Evolutionary conservation across 306 rosid species (phyloP).

Genomic region (Vigna radiata): DNA sequence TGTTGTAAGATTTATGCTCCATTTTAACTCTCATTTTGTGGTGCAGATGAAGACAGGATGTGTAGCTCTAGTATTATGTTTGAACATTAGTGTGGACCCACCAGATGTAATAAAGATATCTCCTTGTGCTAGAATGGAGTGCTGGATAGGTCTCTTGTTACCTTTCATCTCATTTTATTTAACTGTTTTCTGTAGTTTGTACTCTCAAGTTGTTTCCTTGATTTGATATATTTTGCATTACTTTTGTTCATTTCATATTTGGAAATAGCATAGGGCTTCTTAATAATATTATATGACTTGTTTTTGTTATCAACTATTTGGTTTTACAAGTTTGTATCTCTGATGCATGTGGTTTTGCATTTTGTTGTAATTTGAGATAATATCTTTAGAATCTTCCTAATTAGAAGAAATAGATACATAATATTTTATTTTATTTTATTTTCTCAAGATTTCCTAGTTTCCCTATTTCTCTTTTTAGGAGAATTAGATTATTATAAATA

Average conservation of each 20-base stretch:
- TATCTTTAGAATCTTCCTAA: too few species aligned
- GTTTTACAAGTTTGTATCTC: slow-evolving; percentile 30
- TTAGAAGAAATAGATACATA: too few species aligned
- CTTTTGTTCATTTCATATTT: slow-evolving; percentile 24
- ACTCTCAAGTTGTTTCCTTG: slow-evolving; percentile 6
- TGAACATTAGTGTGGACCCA: slow-evolving; percentile 96
- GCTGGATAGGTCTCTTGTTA: slow-evolving; percentile 96
- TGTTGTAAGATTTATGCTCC: slow-evolving; percentile 39
- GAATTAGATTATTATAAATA: too few species aligned
- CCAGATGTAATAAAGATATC: slow-evolving; percentile 99
- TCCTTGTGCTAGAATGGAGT: slow-evolving; percentile 99
- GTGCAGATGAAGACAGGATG: slow-evolving; percentile 99
- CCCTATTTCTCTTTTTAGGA: too few species aligned
- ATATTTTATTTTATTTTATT: too few species aligned
- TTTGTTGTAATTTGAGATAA: too few species aligned
- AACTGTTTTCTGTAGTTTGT: slow-evolving; percentile 28
- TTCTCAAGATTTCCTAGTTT: too few species aligned
- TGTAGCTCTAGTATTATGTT: slow-evolving; percentile 96
- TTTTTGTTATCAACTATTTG: slow-evolving; percentile 21
- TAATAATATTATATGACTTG: neutral
- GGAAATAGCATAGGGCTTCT: slow-evolving; percentile 22
- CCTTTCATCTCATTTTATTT: slow-evolving; percentile 43
- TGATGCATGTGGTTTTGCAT: slow-evolving; percentile 4
- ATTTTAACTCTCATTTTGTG: slow-evolving; percentile 57
- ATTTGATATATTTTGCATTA: slow-evolving; percentile 32